Percentiles rank a stretch among this genome's conserved stretches.
Evolutionary conservation across 73 alveolate genomes (phyloP).

Genomic region (Paramecium sexaurelia): DNA sequence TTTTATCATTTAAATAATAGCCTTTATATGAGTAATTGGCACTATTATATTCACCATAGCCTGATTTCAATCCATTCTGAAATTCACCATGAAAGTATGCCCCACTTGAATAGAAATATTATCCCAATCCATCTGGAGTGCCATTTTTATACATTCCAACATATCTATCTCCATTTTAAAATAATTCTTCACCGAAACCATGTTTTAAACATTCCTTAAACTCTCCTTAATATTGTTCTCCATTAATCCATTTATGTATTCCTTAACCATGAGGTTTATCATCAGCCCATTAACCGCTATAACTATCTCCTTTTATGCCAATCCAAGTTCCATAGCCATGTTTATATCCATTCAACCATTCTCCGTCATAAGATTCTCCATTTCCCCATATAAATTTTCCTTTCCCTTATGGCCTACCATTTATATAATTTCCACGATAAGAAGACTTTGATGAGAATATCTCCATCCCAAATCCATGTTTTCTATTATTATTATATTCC

Average conservation of each 20-base stretch:
- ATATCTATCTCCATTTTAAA: conserved; percentile 56
- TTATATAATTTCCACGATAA: conserved; percentile 77
- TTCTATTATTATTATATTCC: conserved; percentile 51
- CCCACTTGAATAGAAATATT: conserved; percentile 23
- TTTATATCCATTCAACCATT: conserved; percentile 77
- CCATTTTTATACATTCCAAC: conserved; percentile 63
- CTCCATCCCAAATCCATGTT: conserved; percentile 81
- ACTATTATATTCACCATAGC: conserved; percentile 56
- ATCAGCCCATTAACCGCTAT: conserved; percentile 72
- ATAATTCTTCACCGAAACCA: conserved; percentile 60
- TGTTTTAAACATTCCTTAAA: conserved; percentile 56
- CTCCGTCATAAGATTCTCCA: conserved; percentile 80
- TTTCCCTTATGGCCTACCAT: conserved; percentile 79
- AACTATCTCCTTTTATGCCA: conserved; percentile 67
- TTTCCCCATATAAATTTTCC: conserved; percentile 77
- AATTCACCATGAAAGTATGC: conserved; percentile 41
- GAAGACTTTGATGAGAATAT: conserved; percentile 63
- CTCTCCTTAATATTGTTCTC: conserved; percentile 61
- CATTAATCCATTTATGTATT: conserved; percentile 61
- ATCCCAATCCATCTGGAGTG: conserved; percentile 62
- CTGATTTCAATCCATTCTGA: conserved; percentile 40
- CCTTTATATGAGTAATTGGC: conserved; percentile 60
- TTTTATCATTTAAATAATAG: conserved; percentile 60
- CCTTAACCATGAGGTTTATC: conserved; percentile 78
- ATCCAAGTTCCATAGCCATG: conserved; percentile 79